phyloP scores from a whole-genome alignment of 169 alveolate genomes.

The Neospora caninum region DNA sequence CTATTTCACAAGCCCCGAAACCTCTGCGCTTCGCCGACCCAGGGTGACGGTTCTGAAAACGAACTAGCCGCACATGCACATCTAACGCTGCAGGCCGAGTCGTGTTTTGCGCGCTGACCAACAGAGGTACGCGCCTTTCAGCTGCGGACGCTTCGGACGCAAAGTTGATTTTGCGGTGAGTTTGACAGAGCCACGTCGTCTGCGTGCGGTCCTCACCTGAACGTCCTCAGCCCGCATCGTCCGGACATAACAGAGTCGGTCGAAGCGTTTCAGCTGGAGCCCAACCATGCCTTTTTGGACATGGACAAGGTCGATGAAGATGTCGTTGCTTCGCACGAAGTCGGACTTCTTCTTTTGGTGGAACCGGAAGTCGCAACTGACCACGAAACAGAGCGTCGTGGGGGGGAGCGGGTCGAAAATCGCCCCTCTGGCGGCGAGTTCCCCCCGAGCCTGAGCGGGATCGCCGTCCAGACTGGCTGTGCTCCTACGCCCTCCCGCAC shows the following conservation, averaged over 20 bases:
- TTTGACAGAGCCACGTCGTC: neutral
- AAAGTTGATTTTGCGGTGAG: no score
- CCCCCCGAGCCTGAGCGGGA: neutral
- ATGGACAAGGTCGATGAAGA: constrained; percentile 43
- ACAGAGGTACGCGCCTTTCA: no score
- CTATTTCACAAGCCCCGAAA: no score
- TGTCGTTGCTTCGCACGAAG: constrained; percentile 56
- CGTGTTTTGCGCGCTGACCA: no score
- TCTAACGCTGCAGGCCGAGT: no score
- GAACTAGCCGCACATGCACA: no score
- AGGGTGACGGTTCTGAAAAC: no score
- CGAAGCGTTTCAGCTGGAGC: neutral
- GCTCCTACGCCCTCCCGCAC: neutral
- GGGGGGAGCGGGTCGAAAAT: constrained; percentile 28
- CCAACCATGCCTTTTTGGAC: constrained; percentile 41
- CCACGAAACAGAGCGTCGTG: constrained; percentile 55
- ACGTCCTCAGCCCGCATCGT: neutral
- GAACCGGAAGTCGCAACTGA: constrained; percentile 64
- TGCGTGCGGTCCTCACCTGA: neutral
- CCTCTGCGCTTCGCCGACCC: no score
- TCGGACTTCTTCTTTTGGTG: constrained; percentile 63
- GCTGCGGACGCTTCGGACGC: no score
- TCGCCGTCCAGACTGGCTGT: neutral
- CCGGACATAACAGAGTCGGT: neutral
- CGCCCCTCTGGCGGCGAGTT: neutral